Percentiles rank a stretch among this genome's conserved stretches.
These are phyloP conservation scores for Cladosporium halotolerans DNA, from an alignment of 2,329 filamentous ascomycete species.

Conservation along the genomic window DNA sequence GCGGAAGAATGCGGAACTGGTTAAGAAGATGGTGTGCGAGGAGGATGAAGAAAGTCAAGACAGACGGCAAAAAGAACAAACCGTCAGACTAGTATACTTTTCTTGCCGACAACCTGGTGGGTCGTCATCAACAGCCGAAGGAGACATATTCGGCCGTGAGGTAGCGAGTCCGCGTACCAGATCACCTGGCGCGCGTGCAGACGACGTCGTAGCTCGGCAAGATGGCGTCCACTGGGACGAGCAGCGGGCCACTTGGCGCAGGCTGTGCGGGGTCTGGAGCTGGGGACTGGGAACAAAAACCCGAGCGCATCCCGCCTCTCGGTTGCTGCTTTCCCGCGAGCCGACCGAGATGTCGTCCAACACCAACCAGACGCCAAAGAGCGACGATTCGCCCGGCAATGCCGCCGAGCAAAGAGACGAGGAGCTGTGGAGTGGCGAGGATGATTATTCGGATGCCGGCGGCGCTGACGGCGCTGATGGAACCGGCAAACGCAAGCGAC, in stretches of 20 bases:
- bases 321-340: constrained; percentile 12
- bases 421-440: constrained; percentile 36
- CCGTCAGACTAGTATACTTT: constrained; percentile 2
- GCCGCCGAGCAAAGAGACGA: constrained; percentile 23
- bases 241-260: background rate
- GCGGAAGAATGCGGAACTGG: no score
- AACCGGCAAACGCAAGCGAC: constrained; percentile 43
- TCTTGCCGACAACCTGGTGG: background rate
- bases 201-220: background rate
- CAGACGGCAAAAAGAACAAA: background rate
- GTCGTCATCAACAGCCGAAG: background rate
- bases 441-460: constrained; percentile 21
- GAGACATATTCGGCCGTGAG: background rate
- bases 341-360: constrained; percentile 13
- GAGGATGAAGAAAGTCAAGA: background rate
- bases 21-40: background rate
- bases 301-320: constrained; percentile 3
- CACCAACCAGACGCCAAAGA: constrained; percentile 16
- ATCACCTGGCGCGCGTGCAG: background rate
- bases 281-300: background rate
- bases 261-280: background rate
- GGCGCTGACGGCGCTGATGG: constrained; percentile 29
- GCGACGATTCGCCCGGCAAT: constrained; percentile 17
- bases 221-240: background rate
- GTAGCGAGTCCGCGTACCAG: background rate